Evolutionary conservation across 257 asterid genomes (phyloP).

Genomic region (Paulownia fortunei): DNA sequence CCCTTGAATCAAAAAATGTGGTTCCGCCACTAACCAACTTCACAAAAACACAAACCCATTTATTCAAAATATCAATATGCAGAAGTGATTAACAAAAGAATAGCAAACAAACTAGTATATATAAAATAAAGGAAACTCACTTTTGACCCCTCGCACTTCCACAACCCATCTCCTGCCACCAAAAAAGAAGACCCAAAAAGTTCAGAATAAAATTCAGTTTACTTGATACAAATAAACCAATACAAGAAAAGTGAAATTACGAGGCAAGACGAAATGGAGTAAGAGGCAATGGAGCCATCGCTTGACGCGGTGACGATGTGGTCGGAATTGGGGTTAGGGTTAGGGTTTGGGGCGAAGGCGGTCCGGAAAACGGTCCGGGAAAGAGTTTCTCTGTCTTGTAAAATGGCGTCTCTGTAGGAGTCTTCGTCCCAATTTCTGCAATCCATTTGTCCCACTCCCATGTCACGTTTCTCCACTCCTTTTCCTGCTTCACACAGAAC

Average conservation of each 20-base stretch:
- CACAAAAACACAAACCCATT: slow-evolving; percentile 32
- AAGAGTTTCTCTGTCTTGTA: slow-evolving; percentile 61
- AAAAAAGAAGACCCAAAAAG: slow-evolving; percentile 4
- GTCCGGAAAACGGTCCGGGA: slow-evolving; percentile 86
- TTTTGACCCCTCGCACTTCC: slow-evolving; percentile 52
- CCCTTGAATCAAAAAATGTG: slow-evolving; percentile 67
- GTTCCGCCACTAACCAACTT: slow-evolving; percentile 78
- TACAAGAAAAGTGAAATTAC: slow-evolving; percentile 41
- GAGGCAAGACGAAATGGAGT: slow-evolving; percentile 76
- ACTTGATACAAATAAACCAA: slow-evolving; percentile 5
- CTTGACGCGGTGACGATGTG: slow-evolving; percentile 74
- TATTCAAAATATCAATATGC: slow-evolving; percentile 10
- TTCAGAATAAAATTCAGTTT: slow-evolving; percentile 6
- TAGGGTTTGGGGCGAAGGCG: slow-evolving; percentile 65
- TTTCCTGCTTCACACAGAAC: background rate
- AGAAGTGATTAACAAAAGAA: slow-evolving; percentile 3
- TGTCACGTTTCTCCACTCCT: slow-evolving; percentile 13
- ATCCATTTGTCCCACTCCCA: slow-evolving; percentile 63
- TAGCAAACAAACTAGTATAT: background rate
- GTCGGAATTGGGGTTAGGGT: slow-evolving; percentile 68
- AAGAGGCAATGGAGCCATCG: slow-evolving; percentile 83
- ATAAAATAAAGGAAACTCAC: slow-evolving; percentile 43
- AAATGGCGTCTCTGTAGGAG: slow-evolving; percentile 67
- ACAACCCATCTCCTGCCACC: slow-evolving; percentile 60
- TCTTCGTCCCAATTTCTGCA: slow-evolving; percentile 91